Percentiles rank a stretch among this genome's conserved stretches.
These are phyloP conservation scores for Emmonsiellopsis sp. DNA, from an alignment of 2,329 filamentous ascomycete genomes.

Conservation along the genomic window DNA sequence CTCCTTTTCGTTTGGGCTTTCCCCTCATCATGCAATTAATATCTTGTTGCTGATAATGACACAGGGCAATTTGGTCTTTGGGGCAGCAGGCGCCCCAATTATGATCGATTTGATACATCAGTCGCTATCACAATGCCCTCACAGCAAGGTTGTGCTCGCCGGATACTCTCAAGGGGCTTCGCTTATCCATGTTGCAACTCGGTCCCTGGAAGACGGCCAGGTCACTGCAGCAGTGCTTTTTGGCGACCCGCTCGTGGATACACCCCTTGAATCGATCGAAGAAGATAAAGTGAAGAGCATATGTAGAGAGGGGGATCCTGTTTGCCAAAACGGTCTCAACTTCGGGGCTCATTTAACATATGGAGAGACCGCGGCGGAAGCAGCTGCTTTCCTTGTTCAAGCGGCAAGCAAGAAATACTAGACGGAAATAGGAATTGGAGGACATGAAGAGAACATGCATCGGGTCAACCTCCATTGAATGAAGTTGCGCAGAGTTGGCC, in stretches of 20 bases:
- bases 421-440: background rate
- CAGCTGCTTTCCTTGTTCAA: slow-evolving; percentile 28
- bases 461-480: no score
- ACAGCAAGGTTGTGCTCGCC: slow-evolving; percentile 24
- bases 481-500: no score
- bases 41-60: slow-evolving; percentile 12
- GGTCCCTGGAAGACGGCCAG: slow-evolving; percentile 19
- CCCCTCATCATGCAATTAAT: slow-evolving; percentile 19
- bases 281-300: slow-evolving; percentile 37
- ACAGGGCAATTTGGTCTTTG: slow-evolving; percentile 20
- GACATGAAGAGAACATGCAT: background rate
- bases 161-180: slow-evolving; percentile 28
- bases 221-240: slow-evolving; percentile 35
- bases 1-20: background rate
- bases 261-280: slow-evolving; percentile 31
- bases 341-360: slow-evolving; percentile 36
- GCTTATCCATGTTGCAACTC: slow-evolving; percentile 25
- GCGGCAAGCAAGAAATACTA: slow-evolving; percentile 8
- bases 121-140: slow-evolving; percentile 21
- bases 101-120: slow-evolving; percentile 23
- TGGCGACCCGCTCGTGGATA: slow-evolving; percentile 36
- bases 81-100: slow-evolving; percentile 19
- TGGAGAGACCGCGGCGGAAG: slow-evolving; percentile 23
- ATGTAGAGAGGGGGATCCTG: slow-evolving; percentile 42
- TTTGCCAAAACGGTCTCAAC: slow-evolving; percentile 39